These are phyloP conservation scores for Apiospora aurea DNA, from an alignment of 2,329 filamentous ascomycete genomes.

Conservation along the genomic window DNA sequence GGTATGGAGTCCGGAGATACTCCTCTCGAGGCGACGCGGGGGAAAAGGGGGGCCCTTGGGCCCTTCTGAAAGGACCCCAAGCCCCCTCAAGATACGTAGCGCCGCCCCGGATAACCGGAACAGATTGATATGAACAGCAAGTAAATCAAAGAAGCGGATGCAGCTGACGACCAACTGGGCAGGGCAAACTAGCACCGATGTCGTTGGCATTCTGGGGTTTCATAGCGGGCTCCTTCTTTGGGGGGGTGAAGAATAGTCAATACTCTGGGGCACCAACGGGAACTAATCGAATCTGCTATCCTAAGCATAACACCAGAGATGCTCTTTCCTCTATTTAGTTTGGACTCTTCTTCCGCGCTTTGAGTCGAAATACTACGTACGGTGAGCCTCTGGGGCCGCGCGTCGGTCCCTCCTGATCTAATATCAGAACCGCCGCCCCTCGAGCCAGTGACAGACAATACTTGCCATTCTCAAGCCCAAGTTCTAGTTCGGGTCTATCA, in stretches of 20 bases:
- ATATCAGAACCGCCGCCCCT: neutral
- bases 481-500: neutral
- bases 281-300: neutral
- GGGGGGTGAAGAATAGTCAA: neutral
- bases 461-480: neutral
- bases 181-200: neutral
- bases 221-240: neutral
- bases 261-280: neutral
- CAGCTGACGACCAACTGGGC: neutral
- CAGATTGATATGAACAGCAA: neutral
- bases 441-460: neutral
- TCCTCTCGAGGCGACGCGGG: neutral
- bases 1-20: neutral
- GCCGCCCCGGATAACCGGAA: neutral
- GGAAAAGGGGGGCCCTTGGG: neutral
- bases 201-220: neutral
- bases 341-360: neutral
- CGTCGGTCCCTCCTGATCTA: constrained; percentile 2
- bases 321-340: neutral
- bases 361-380: neutral
- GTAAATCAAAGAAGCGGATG: neutral
- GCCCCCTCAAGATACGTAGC: neutral
- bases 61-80: neutral
- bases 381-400: neutral
- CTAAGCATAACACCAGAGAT: neutral